A percentile compares a stretch with the other conserved stretches of the same genome.
phyloP scores from a whole-genome alignment of 73 alveolate species.

The Paramecium octaurelia region DNA sequence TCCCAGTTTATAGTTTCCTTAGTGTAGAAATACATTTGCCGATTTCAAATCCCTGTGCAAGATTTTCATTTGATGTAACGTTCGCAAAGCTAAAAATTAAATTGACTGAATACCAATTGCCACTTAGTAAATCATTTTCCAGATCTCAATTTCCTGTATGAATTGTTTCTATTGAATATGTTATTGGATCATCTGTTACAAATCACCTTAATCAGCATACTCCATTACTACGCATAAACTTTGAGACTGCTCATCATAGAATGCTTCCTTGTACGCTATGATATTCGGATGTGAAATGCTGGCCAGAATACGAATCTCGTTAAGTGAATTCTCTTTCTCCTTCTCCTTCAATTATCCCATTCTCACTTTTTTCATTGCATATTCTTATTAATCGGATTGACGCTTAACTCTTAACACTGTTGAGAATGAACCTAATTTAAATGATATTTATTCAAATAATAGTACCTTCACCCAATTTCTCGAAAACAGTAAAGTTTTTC shows the following conservation, averaged over 20 bases:
- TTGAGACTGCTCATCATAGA: slow-evolving; percentile 64
- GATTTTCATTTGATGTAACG: slow-evolving; percentile 62
- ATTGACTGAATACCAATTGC: slow-evolving; percentile 40
- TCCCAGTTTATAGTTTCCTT: slow-evolving; percentile 78
- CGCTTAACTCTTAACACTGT: slow-evolving; percentile 75
- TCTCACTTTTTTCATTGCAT: slow-evolving; percentile 75
- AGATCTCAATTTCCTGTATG: slow-evolving; percentile 69
- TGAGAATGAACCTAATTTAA: slow-evolving; percentile 64
- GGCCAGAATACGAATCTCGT: slow-evolving; percentile 82
- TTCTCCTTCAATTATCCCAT: slow-evolving; percentile 63
- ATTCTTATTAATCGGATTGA: slow-evolving; percentile 62
- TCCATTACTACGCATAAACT: slow-evolving; percentile 72
- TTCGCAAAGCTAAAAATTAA: slow-evolving; percentile 44
- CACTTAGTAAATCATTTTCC: slow-evolving; percentile 77
- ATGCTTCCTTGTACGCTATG: slow-evolving; percentile 69
- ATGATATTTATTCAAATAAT: not conserved
- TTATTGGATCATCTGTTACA: slow-evolving; percentile 67
- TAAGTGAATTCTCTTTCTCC: slow-evolving; percentile 76
- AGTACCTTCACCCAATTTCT: slow-evolving; percentile 73
- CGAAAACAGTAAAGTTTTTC: slow-evolving; percentile 68
- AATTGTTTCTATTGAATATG: slow-evolving; percentile 60
- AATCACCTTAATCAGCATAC: slow-evolving; percentile 74
- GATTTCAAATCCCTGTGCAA: slow-evolving; percentile 77
- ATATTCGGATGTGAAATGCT: slow-evolving; percentile 64
- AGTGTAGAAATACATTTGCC: slow-evolving; percentile 75